Conservation (phyloP, 768 basidiomycete genomes). For the Lentinula aciculospora region DNA sequence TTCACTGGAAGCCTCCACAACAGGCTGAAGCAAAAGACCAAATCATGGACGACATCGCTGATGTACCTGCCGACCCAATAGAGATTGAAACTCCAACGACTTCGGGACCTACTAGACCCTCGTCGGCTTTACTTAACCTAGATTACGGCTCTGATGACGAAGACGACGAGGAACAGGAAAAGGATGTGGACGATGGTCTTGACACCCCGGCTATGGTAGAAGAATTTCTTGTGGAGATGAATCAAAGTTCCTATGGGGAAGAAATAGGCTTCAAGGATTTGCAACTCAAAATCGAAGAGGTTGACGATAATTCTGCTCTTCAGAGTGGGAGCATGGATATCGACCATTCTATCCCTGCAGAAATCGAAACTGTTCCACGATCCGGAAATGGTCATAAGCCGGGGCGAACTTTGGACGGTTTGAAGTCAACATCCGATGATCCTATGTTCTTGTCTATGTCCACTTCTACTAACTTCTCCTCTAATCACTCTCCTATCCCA, state of each 20-base stretch:
- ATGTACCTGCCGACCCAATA: slow-evolving; percentile 16
- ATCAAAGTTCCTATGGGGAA: slow-evolving; percentile 28
- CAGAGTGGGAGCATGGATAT: slow-evolving; percentile 23
- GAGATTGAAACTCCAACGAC: slow-evolving; percentile 11
- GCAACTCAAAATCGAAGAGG: slow-evolving; percentile 38
- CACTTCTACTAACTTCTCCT: slow-evolving; percentile 34
- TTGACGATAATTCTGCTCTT: slow-evolving; percentile 49
- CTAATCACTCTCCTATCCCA: slow-evolving; percentile 25
- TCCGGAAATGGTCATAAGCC: slow-evolving; percentile 5
- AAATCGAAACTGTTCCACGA: slow-evolving; percentile 19
- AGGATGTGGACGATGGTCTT: slow-evolving; percentile 54
- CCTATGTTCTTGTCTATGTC: slow-evolving; percentile 36
- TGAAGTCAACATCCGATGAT: slow-evolving; percentile 54
- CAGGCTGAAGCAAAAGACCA: slow-evolving; percentile 29
- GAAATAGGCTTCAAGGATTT: slow-evolving; percentile 20
- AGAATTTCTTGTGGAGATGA: slow-evolving; percentile 48
- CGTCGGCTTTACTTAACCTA: slow-evolving; percentile 29
- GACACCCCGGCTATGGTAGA: slow-evolving; percentile 50
- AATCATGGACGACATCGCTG: slow-evolving; percentile 26
- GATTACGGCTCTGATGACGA: slow-evolving; percentile 64
- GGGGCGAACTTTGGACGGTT: slow-evolving; percentile 19
- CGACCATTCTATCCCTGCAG: slow-evolving; percentile 12
- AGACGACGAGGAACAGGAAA: slow-evolving; percentile 53
- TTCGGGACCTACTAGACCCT: not conserved
- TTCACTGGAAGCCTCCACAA: slow-evolving; percentile 55